phyloP scores from a whole-genome alignment of 345 rosid species.

The Geranium rotundifolium region DNA sequence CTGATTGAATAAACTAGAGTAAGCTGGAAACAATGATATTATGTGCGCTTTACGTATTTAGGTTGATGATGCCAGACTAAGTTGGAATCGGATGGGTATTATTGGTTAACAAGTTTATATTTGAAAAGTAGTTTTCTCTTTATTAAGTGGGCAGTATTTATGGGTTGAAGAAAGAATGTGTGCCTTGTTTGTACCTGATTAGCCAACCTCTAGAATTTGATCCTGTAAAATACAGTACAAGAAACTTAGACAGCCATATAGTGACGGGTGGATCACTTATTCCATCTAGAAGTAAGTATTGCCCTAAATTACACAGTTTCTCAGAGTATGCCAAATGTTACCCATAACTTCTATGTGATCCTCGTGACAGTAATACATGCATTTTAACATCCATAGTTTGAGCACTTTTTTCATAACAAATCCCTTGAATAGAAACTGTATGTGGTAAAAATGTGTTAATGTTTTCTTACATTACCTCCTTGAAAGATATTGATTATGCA shows the following conservation, averaged over 20 bases:
- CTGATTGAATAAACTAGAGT: neutral
- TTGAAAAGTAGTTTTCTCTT: neutral
- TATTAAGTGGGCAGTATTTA: neutral
- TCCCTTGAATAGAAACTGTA: neutral
- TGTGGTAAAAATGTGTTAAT: neutral
- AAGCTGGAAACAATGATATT: neutral
- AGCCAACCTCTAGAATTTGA: neutral
- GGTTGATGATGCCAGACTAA: neutral
- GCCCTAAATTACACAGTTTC: neutral
- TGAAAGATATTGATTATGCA: neutral
- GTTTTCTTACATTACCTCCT: neutral
- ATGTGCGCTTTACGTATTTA: neutral
- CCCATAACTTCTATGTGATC: neutral
- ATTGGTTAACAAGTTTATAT: neutral
- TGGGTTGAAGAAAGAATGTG: neutral
- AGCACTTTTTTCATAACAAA: neutral
- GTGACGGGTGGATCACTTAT: neutral
- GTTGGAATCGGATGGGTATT: neutral
- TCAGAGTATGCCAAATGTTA: neutral
- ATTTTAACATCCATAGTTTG: neutral
- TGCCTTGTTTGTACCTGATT: neutral
- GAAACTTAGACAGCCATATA: neutral
- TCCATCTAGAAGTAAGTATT: neutral
- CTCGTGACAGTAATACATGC: neutral
- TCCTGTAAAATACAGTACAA: neutral